Conservation (phyloP, 176 grass and related monocot genomes). For the Aegilops sharonensis region DNA sequence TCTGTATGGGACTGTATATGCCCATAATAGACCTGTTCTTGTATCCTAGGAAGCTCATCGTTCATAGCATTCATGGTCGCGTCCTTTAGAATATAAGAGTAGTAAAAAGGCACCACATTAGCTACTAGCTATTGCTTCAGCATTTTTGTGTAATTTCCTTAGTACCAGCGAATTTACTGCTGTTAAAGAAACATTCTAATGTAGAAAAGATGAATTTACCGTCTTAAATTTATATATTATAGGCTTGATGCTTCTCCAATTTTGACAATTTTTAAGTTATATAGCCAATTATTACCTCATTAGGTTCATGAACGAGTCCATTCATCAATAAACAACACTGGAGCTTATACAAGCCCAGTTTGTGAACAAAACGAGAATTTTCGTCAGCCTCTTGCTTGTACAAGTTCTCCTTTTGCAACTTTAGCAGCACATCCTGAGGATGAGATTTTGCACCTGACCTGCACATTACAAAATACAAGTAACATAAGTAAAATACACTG, state of each 20-base stretch:
- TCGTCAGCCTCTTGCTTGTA: constrained; percentile 74
- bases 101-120: constrained; percentile 16
- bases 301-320: constrained; percentile 88
- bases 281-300: constrained; percentile 57
- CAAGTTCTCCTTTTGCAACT: constrained; percentile 62
- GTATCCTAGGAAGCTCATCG: constrained; percentile 89
- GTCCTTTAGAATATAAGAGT: constrained; percentile 51
- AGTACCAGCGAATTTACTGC: background rate
- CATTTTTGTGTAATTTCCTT: constrained; percentile 15
- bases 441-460: constrained; percentile 92
- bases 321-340: constrained; percentile 92
- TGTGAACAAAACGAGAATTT: constrained; percentile 84
- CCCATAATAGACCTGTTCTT: constrained; percentile 99
- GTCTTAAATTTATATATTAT: constrained; percentile 12
- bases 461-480: constrained; percentile 26
- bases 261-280: constrained; percentile 35
- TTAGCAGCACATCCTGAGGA: constrained; percentile 85
- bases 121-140: constrained; percentile 16
- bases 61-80: constrained; percentile 93
- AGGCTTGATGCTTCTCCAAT: constrained; percentile 1
- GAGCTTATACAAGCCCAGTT: constrained; percentile 82
- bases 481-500: background rate
- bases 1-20: constrained; percentile 93
- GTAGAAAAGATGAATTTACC: constrained; percentile 4
- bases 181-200: background rate